Percentiles rank a stretch among this genome's conserved stretches.
Evolutionary conservation across 768 basidiomycete species (phyloP).

Genomic region (Podaxis carcinomalis): DNA sequence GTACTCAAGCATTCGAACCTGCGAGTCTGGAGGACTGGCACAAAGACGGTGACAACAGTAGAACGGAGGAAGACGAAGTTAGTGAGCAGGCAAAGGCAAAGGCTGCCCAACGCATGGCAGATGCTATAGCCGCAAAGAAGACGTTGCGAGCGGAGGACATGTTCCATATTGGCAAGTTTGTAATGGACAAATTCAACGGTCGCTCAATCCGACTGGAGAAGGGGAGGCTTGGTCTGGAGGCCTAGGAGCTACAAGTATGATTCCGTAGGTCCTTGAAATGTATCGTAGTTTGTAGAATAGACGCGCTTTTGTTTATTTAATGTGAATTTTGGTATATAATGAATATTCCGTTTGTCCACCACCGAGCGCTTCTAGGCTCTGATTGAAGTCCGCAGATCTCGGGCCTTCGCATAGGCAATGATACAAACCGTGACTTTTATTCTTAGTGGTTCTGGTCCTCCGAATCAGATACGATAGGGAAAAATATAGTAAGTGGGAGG

Average conservation of each 20-base stretch:
- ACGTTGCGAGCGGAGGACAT: slow-evolving; percentile 16
- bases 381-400: no score
- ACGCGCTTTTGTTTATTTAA: no score
- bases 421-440: no score
- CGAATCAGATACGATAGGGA: no score
- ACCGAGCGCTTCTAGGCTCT: no score
- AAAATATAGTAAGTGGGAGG: no score
- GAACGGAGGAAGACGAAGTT: background rate
- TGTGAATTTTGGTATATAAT: no score
- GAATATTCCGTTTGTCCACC: no score
- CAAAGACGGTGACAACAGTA: slow-evolving; percentile 4
- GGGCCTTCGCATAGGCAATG: no score
- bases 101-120: slow-evolving; percentile 2
- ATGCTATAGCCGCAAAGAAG: slow-evolving; percentile 15
- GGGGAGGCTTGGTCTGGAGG: slow-evolving; percentile 16
- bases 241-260: background rate
- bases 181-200: slow-evolving; percentile 13
- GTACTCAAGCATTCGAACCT: slow-evolving; percentile 15
- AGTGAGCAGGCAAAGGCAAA: slow-evolving; percentile 1
- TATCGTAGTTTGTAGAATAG: no score
- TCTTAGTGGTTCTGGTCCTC: no score
- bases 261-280: no score
- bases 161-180: slow-evolving; percentile 19
- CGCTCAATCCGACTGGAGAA: slow-evolving; percentile 14
- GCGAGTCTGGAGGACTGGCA: slow-evolving; percentile 13